Percentiles rank a stretch among this genome's conserved stretches.
phyloP scores from a whole-genome alignment of 495 filamentous ascomycete genomes.

The Recurvomyces mirabilis region DNA sequence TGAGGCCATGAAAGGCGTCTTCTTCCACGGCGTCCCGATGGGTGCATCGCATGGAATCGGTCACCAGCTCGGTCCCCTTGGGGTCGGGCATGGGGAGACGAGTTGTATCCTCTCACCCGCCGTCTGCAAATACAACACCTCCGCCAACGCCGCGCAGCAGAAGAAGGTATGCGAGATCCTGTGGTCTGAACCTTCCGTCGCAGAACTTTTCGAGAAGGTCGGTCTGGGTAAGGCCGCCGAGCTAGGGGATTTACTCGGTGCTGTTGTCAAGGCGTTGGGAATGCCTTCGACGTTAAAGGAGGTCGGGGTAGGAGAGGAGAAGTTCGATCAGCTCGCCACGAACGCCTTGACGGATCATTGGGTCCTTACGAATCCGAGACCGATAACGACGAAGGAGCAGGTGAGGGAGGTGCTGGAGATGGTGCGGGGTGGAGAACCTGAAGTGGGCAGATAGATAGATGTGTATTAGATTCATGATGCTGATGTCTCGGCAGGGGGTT shows the following conservation, averaged over 20 bases:
- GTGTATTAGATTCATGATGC: too few species aligned
- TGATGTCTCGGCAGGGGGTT: too few species aligned
- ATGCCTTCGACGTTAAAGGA: slow-evolving; percentile 9
- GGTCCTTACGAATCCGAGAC: slow-evolving; percentile 6
- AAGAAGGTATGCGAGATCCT: slow-evolving; percentile 5
- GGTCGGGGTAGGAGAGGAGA: slow-evolving; percentile 1
- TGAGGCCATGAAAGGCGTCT: slow-evolving; percentile 43
- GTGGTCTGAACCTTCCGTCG: slow-evolving; percentile 8
- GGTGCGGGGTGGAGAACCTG: too few species aligned
- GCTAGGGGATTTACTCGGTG: slow-evolving; percentile 11
- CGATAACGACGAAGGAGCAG: slow-evolving; percentile 10
- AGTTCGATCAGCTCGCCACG: slow-evolving; percentile 4
- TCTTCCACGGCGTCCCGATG: slow-evolving; percentile 38
- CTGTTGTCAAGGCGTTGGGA: slow-evolving; percentile 1
- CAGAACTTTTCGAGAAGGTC: not conserved
- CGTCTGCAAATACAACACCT: slow-evolving; percentile 50
- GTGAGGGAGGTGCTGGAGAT: slow-evolving; percentile 11
- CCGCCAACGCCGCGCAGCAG: slow-evolving; percentile 3
- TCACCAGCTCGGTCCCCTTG: slow-evolving; percentile 54
- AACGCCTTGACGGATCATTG: slow-evolving; percentile 7
- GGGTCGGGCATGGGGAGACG: slow-evolving; percentile 55
- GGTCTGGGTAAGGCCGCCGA: slow-evolving; percentile 5
- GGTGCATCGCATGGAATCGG: slow-evolving; percentile 56
- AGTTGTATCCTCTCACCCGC: slow-evolving; percentile 52
- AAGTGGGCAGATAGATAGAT: too few species aligned